These are phyloP conservation scores for Malassezia japonica DNA, from an alignment of 1,284 basidiomycete species.

Conservation along the genomic window DNA sequence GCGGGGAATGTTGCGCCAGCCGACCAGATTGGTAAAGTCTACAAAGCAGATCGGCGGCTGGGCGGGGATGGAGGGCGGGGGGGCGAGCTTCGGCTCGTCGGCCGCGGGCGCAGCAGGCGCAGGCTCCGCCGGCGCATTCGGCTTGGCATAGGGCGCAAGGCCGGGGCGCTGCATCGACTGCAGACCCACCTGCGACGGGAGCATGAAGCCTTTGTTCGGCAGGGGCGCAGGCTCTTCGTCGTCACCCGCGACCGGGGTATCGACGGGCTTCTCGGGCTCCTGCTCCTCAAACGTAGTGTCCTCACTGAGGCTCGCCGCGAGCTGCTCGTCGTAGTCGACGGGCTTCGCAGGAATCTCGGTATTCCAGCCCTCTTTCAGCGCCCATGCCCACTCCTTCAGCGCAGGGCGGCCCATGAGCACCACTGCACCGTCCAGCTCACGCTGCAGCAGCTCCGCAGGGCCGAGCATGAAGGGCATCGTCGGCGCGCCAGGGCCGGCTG, in stretches of 20 bases:
- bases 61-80: slow-evolving; percentile 57
- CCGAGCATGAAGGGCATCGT: slow-evolving; percentile 57
- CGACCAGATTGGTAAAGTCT: slow-evolving; percentile 75
- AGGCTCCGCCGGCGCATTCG: background rate
- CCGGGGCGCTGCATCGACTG: slow-evolving; percentile 1
- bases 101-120: background rate
- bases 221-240: slow-evolving; percentile 24
- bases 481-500: slow-evolving; percentile 48
- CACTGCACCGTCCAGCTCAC: slow-evolving; percentile 69
- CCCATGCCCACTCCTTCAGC: slow-evolving; percentile 87
- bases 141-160: background rate
- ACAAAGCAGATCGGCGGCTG: slow-evolving; percentile 77
- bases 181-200: slow-evolving; percentile 16
- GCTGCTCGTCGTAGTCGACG: slow-evolving; percentile 59
- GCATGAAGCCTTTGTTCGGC: slow-evolving; percentile 13
- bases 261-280: slow-evolving; percentile 11
- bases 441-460: slow-evolving; percentile 55
- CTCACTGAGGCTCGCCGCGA: slow-evolving; percentile 61
- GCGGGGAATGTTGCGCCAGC: slow-evolving; percentile 72
- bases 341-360: slow-evolving; percentile 51
- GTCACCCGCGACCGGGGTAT: slow-evolving; percentile 8
- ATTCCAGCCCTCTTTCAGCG: slow-evolving; percentile 73
- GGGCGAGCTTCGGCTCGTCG: slow-evolving; percentile 3
- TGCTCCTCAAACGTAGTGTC: slow-evolving; percentile 71
- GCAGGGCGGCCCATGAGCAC: slow-evolving; percentile 82